Evolutionary conservation across 2,329 filamentous ascomycete genomes (phyloP), one percentile per base, ranked within the genome.

Genomic region (Verticillium klebahnii): DNA sequence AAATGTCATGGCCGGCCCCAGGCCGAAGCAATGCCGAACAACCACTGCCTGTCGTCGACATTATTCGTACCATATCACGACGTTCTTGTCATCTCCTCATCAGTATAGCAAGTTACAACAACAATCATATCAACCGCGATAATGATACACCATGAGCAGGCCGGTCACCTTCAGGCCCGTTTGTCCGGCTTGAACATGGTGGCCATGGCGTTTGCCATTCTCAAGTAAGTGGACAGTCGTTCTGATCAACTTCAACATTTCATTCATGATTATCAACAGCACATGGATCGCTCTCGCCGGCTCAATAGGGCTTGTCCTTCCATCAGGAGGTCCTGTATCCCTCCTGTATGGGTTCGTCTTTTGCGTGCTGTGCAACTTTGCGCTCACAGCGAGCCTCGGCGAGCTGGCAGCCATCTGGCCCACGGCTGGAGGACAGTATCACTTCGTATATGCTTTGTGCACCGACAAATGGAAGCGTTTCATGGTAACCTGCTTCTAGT

Each of bases 301-400:
- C 2, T 77, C 77, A 3, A 69, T 80, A 0, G 77, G 76, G 3
- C 68, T 79, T 3, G 75, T 78, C 2, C 66, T 79, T 2, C 75
- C 76, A 0, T 79, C 77, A 0, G 78, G 78, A 3, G 74, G 78
- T 15, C 74, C 77, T 1, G 75, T 78, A 2, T 71, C 77, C 0
- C 75, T 80, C 52, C 58, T 80, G 0, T 81, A 80, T 63, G 78
- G 78, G 3, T 80, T 81, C 63, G 69, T 80, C 57, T 78, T 81
- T 66, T 79, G 76, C 62, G 76, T 79, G 9, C 36, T 79, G 5
- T 80, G 78, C 67, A 80, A 78, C 62, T 70, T 80, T 9, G 74
- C 74, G 7, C 69, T 81, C 1, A 74, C 73, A 0, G 73, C 76
- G 0, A 79, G 76, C 31, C 67, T 81, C 5, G 79, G 75, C 1